Base-by-base conservation (phyloP, 805 yeast species). In the Hanseniaspora lachancei region DNA sequence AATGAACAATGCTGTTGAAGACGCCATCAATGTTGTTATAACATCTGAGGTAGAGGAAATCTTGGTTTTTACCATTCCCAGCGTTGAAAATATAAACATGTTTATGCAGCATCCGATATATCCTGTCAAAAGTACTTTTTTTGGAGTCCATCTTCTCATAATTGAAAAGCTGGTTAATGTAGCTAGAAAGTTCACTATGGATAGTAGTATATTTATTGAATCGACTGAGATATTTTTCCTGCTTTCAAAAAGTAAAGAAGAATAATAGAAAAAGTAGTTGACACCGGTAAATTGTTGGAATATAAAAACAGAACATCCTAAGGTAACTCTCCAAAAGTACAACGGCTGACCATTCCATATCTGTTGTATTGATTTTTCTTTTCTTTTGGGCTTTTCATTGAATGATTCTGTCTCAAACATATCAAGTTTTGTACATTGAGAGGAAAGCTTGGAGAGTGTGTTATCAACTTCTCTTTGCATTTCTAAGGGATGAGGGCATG, bases 231-330 rank as follows among this genome's bases (percentile, higher is more conserved):
- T 81, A 12, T 66, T 62, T 47, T 83, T 82, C 56, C 77, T 80
- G 55, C 79, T 74, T 60, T 75, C 67, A 70, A 81, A 81, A 57
- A 81, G 70, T 23, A 80, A 70, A 42, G 84, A 79, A 57, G 83
- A 81, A 62, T 80, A 81, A 65, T 80, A 80, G 70, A 81, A 80
- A 67, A 81, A 80, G 64, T 79, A 81, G 70, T 81, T 81, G 59
- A 76, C 73, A 67, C 86, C 86, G 38, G 81, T 74, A 59, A 80
- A 72, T 63, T 80, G 84, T 67, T 80, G 84, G 62, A 79, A 69
- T 9, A 77, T 69, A 77, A 82, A 84, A 57, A 82, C 70, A 60
- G 76, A 60, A 47, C 79, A 66, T 63, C 88, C 87, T 60, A 79
- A 72, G 41, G 77, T 43, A 40, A 82, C 71, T 66, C 88, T 72